Percentiles rank a stretch among this genome's conserved stretches.
Evolutionary conservation across 768 basidiomycete genomes (phyloP).

Genomic region (Tulasnella sp.): DNA sequence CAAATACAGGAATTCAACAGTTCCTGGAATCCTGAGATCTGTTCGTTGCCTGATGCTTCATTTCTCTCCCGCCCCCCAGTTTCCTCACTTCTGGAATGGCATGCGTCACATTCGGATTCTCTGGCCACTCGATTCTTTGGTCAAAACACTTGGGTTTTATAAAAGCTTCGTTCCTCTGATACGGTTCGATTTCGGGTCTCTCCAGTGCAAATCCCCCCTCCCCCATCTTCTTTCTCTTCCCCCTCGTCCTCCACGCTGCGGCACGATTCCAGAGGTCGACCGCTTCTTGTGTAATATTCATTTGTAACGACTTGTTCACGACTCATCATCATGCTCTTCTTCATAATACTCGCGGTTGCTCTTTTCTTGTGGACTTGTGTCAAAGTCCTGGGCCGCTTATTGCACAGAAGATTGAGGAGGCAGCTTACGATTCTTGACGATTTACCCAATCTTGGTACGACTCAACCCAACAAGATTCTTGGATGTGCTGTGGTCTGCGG

Average conservation of each 20-base stretch:
- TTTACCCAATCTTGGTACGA: background rate
- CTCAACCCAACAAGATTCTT: background rate
- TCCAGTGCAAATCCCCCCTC: background rate
- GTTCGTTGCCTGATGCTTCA: too few relatives aligned
- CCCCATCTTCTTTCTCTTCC: background rate
- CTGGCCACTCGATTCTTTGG: too few relatives aligned
- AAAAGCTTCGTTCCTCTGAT: too few relatives aligned
- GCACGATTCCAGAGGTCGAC: too few relatives aligned
- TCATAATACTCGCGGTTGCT: background rate
- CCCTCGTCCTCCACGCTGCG: background rate
- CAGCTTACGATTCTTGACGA: slow-evolving; percentile 6
- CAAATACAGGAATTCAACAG: too few relatives aligned
- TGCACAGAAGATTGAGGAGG: background rate
- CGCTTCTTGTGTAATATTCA: too few relatives aligned
- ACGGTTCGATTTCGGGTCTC: background rate
- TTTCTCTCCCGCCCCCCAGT: too few relatives aligned
- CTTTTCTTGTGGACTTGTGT: background rate
- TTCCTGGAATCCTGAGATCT: too few relatives aligned
- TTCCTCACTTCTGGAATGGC: too few relatives aligned
- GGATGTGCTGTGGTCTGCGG: slow-evolving; percentile 9
- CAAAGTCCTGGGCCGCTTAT: background rate
- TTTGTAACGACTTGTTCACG: background rate
- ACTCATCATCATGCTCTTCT: background rate
- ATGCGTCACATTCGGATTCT: too few relatives aligned
- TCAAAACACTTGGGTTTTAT: too few relatives aligned